Percentiles rank a stretch among this genome's conserved stretches.
phyloP scores from a whole-genome alignment of 129 eudicot species.

The Lactuca sativa region DNA sequence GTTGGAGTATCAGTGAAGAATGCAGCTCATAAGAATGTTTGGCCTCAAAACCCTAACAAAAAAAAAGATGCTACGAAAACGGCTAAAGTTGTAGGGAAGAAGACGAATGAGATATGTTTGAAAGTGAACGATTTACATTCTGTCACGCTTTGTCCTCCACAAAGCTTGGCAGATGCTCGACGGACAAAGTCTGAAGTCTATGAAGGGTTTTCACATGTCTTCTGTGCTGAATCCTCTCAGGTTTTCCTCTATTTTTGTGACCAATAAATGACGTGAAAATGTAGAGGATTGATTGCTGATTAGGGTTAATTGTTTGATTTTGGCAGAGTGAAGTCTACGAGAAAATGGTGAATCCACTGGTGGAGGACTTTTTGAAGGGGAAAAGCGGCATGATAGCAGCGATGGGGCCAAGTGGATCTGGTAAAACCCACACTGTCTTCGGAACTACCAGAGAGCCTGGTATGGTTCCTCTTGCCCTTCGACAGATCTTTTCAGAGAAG shows the following conservation, averaged over 20 bases:
- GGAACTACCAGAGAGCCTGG: slow-evolving; percentile 77
- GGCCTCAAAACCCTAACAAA: slow-evolving; percentile 60
- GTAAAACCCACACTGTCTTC: slow-evolving; percentile 82
- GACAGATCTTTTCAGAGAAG: slow-evolving; percentile 41
- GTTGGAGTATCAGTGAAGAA: neutral
- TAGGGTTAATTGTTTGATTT: neutral
- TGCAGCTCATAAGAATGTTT: slow-evolving; percentile 43
- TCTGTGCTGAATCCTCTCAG: slow-evolving; percentile 67
- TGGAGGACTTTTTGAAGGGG: slow-evolving; percentile 65
- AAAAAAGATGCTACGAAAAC: slow-evolving; percentile 23
- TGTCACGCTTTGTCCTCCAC: slow-evolving; percentile 61
- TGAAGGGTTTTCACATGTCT: slow-evolving; percentile 73
- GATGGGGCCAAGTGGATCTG: slow-evolving; percentile 93
- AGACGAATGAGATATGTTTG: slow-evolving; percentile 36
- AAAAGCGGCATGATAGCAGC: slow-evolving; percentile 88
- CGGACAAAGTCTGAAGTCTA: slow-evolving; percentile 65
- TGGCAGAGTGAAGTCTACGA: slow-evolving; percentile 71
- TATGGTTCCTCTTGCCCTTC: slow-evolving; percentile 80
- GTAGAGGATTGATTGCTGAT: neutral
- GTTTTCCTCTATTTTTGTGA: slow-evolving; percentile 22
- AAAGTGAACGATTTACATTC: slow-evolving; percentile 54
- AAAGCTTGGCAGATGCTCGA: slow-evolving; percentile 37
- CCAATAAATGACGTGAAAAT: neutral
- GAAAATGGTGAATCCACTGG: slow-evolving; percentile 63
- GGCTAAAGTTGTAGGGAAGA: slow-evolving; percentile 16